Evolutionary conservation across 352 stramenopile species (phyloP).

Genomic region (Thraustotheca clavata): DNA sequence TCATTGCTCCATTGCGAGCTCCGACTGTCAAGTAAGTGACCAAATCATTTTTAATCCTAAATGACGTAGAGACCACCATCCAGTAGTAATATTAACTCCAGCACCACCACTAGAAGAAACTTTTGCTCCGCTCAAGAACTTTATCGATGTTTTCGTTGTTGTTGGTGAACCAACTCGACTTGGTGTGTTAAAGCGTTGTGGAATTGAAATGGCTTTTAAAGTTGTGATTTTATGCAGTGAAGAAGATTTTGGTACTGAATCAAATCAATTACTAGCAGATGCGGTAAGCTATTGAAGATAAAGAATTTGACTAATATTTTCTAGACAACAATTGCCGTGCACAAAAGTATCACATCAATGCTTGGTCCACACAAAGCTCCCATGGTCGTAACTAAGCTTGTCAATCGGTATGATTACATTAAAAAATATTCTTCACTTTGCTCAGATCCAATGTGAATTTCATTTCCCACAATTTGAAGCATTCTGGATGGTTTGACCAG

Average conservation of each 20-base stretch:
- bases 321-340: no score
- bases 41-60: slow-evolving; percentile 8
- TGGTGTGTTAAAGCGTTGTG: slow-evolving; percentile 42
- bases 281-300: slow-evolving; percentile 26
- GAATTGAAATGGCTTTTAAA: slow-evolving; percentile 46
- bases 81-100: slow-evolving; percentile 51
- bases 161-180: slow-evolving; percentile 49
- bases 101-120: slow-evolving; percentile 46
- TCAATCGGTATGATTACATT: not conserved
- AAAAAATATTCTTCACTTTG: not conserved
- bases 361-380: slow-evolving; percentile 5
- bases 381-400: slow-evolving; percentile 14
- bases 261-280: slow-evolving; percentile 58
- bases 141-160: slow-evolving; percentile 63
- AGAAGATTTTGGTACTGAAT: slow-evolving; percentile 35
- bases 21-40: slow-evolving; percentile 10
- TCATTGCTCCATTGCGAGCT: slow-evolving; percentile 57
- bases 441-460: slow-evolving; percentile 72
- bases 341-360: not conserved
- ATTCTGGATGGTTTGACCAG: slow-evolving; percentile 74
- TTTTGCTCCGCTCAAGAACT: slow-evolving; percentile 58
- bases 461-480: slow-evolving; percentile 58
- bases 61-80: slow-evolving; percentile 41
- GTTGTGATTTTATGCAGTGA: slow-evolving; percentile 66
- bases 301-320: slow-evolving; percentile 7